Base-by-base conservation (phyloP, 2,329 filamentous ascomycete genomes). In the Penicillium janthinellum region DNA sequence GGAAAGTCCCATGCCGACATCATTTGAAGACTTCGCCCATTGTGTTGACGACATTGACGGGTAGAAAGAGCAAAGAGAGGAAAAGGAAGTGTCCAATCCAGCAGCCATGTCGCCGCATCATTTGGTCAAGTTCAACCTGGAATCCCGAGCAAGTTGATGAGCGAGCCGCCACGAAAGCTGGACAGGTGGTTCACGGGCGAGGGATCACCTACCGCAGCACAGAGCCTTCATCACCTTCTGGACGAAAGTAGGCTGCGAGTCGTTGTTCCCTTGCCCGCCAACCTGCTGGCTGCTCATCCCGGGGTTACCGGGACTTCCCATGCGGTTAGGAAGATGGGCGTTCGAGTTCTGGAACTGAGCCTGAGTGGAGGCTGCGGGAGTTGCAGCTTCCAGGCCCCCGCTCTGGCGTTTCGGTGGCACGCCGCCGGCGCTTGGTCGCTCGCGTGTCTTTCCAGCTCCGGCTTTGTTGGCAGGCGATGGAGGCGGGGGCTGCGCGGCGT, bases 261-360 rank as follows among this genome's bases (percentile, higher is more conserved):
- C 89, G 69, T 84, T 81, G 66, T 77, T 77, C 47, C 82, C 82
- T 65, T 84, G 83, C 75, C 81, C 72, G 78, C 85, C 75, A 79
- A 79, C 72, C 65, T 83, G 79, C 73, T 85, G 84, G 66, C 83
- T 81, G 62, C 81, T 84, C 80, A 87, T 82, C 60, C 83, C 85
- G 59, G 83, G 82, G 72, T 88, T 86, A 20, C 73, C 73, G 25
- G 81, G 79, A 63, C 79, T 83, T 62, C 84, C 85, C 67, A 88
- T 82, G 70, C 86, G 87, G 49, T 72, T 71, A 52, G 90, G 86
- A 66, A 96, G 84, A 77, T 96, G 95, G 76, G 92, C 91, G 73
- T 90, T 91, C 81, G 92, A 96, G 84, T 92, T 94, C 82, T 96
- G 92, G 84, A 96, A 97, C 76, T 97, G 94, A 67, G 94, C 94